Evolutionary conservation across 768 basidiomycete genomes (phyloP).

Genomic region (Boletales sp.): DNA sequence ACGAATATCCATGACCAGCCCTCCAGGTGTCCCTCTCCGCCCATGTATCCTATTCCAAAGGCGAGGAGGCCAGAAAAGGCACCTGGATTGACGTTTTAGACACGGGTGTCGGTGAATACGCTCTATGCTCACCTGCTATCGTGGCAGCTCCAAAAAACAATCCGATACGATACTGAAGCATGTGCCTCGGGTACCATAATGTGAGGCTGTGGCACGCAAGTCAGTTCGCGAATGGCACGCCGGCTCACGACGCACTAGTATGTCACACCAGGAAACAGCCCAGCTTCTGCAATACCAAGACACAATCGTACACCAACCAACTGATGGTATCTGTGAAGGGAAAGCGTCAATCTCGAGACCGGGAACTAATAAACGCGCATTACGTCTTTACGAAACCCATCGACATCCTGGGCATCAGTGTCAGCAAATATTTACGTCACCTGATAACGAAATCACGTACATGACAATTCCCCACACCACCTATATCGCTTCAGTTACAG

Average conservation of each 20-base stretch:
- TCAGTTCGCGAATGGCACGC: neutral
- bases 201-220: conserved; percentile 40
- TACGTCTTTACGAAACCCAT: conserved; percentile 71
- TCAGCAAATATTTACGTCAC: neutral
- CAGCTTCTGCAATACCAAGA: conserved; percentile 66
- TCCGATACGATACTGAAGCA: conserved; percentile 56
- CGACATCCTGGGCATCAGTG: conserved; percentile 40
- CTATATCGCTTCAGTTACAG: conserved; percentile 32
- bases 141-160: conserved; percentile 67
- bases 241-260: conserved; percentile 52
- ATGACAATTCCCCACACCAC: conserved; percentile 63
- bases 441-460: conserved; percentile 29
- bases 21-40: conserved; percentile 38
- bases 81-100: conserved; percentile 15
- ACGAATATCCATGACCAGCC: conserved; percentile 75
- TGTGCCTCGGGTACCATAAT: conserved; percentile 65
- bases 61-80: conserved; percentile 62
- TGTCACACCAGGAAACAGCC: conserved; percentile 68
- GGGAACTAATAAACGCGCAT: neutral
- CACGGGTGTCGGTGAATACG: neutral
- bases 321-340: conserved; percentile 50
- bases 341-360: neutral
- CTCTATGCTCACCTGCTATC: conserved; percentile 39
- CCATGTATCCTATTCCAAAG: conserved; percentile 53
- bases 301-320: conserved; percentile 55